phyloP scores from a whole-genome alignment of 306 rosid species.

The Prunus campanulata region DNA sequence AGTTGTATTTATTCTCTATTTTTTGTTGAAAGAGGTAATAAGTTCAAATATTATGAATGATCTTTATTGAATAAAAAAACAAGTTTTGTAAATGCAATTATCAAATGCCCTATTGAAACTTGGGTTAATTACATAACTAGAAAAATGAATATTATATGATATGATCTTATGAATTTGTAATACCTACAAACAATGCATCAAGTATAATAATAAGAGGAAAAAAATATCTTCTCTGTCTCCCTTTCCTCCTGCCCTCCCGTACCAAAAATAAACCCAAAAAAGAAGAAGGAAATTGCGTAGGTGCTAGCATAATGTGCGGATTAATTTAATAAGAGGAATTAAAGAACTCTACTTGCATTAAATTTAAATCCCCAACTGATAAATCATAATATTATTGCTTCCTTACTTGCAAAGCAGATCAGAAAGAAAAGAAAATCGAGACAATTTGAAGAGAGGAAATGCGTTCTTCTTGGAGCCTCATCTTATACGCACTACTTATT shows the following conservation, averaged over 20 bases:
- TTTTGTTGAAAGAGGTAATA: too few relatives aligned
- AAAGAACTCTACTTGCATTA: slow-evolving; percentile 14
- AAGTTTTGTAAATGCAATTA: too few relatives aligned
- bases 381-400: neutral
- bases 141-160: too few relatives aligned
- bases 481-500: slow-evolving; percentile 30
- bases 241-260: too few relatives aligned
- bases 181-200: too few relatives aligned
- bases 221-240: neutral
- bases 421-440: slow-evolving; percentile 7
- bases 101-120: too few relatives aligned
- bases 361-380: neutral
- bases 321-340: neutral
- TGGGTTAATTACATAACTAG: too few relatives aligned
- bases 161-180: too few relatives aligned
- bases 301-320: neutral
- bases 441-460: slow-evolving; percentile 24
- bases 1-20: too few relatives aligned
- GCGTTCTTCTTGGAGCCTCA: slow-evolving; percentile 34
- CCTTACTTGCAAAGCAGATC: slow-evolving; percentile 1
- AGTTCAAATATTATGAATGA: too few relatives aligned
- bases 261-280: too few relatives aligned
- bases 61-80: too few relatives aligned
- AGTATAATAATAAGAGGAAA: neutral
- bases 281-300: neutral